A percentile compares a stretch with the other conserved stretches of the same genome.
phyloP scores from a whole-genome alignment of 306 rosid species.

The Rubus parviflorus region DNA sequence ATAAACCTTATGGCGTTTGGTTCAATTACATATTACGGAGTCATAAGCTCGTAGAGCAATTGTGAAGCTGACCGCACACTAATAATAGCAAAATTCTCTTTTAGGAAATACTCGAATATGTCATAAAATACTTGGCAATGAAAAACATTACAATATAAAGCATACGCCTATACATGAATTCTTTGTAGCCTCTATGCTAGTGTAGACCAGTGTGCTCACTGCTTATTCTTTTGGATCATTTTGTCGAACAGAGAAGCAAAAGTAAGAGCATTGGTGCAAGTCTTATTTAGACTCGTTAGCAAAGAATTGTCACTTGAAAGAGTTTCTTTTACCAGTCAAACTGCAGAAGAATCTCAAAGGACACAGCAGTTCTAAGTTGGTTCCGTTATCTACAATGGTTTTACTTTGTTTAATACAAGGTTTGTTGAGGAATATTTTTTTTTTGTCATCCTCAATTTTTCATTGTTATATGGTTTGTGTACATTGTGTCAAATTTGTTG shows the following conservation, averaged over 20 bases:
- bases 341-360: conserved; percentile 32
- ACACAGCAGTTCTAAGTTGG: conserved; percentile 14
- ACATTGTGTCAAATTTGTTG: conserved; percentile 26
- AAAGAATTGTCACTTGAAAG: conserved; percentile 66
- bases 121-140: background rate
- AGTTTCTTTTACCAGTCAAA: conserved; percentile 43
- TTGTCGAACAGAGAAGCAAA: conserved; percentile 65
- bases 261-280: conserved; percentile 67
- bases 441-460: conserved; percentile 1
- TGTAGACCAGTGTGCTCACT: background rate
- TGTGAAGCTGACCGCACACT: background rate
- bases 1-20: background rate
- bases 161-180: background rate
- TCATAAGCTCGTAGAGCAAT: background rate
- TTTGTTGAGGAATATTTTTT: conserved; percentile 10
- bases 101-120: background rate
- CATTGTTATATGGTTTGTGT: conserved; percentile 33
- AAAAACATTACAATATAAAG: background rate
- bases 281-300: conserved; percentile 57
- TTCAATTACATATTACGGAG: background rate
- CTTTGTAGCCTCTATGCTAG: background rate
- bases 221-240: background rate
- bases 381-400: background rate
- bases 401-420: conserved; percentile 16
- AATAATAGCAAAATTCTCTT: background rate